Evolutionary conservation across 139 green algal species (phyloP).

Genomic region (Auxenochlorella pyrenoidosa): DNA sequence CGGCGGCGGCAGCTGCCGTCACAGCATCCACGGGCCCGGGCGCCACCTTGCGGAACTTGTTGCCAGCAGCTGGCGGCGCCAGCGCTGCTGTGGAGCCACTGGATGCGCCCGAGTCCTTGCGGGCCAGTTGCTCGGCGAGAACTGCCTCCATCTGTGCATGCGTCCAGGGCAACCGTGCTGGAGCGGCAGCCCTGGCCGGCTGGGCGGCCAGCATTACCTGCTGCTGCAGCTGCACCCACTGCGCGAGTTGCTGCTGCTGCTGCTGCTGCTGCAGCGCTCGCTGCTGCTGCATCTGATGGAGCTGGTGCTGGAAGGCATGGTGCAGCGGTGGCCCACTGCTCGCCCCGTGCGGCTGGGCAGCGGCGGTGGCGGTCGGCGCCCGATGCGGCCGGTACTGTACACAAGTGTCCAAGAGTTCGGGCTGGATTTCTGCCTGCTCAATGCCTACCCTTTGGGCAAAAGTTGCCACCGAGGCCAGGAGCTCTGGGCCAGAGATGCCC

Average conservation of each 20-base stretch:
- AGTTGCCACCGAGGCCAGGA: not conserved
- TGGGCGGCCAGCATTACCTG: not conserved
- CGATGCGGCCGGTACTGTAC: not conserved
- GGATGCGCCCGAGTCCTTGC: not conserved
- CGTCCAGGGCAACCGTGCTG: not conserved
- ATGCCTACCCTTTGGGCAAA: not conserved
- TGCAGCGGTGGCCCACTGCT: not conserved
- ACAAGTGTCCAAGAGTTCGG: not conserved
- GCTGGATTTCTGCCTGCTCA: not conserved
- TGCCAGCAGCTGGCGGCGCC: not conserved
- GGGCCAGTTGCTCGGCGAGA: not conserved
- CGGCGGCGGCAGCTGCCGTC: not conserved
- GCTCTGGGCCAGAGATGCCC: not conserved
- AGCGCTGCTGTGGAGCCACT: not conserved
- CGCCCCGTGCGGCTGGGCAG: not conserved
- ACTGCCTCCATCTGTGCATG: not conserved
- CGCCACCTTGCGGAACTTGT: not conserved
- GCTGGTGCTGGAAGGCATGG: not conserved
- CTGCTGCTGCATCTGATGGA: not conserved
- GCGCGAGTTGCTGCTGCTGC: not conserved
- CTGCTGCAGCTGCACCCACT: not conserved
- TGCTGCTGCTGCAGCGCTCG: not conserved
- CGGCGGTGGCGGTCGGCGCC: not conserved
- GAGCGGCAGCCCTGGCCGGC: not conserved
- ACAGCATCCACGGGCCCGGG: not conserved